These are phyloP conservation scores for Heliosperma pusillum DNA, from an alignment of 148 eudicot species.

Conservation along the genomic window DNA sequence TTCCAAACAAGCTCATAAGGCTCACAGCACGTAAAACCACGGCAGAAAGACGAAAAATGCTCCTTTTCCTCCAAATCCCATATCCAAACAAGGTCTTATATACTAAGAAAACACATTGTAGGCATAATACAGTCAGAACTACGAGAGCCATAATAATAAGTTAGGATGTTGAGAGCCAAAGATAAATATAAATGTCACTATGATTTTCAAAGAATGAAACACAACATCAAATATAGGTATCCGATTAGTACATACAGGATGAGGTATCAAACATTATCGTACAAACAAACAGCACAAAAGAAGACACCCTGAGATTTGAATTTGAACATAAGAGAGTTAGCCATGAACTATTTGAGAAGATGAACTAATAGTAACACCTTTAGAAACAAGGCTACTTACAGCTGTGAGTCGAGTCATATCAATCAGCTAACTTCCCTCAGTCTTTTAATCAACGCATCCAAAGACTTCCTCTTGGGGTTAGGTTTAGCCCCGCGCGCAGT, in stretches of 20 bases:
- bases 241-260: conserved; percentile 41
- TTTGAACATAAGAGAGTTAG: conserved; percentile 28
- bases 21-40: neutral
- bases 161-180: neutral
- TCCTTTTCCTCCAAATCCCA: too few species aligned
- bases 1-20: too few species aligned
- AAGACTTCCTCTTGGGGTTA: conserved; percentile 86
- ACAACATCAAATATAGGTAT: conserved; percentile 32
- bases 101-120: neutral
- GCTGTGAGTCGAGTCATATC: conserved; percentile 16
- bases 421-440: conserved; percentile 86
- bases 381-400: conserved; percentile 38
- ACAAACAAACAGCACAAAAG: conserved; percentile 25
- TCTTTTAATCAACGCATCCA: conserved; percentile 79
- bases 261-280: conserved; percentile 29
- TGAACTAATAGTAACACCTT: conserved; percentile 31
- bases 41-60: neutral
- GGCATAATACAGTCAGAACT: too few species aligned
- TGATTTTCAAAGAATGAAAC: conserved; percentile 31
- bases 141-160: neutral
- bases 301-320: conserved; percentile 1
- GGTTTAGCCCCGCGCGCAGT: conserved; percentile 70
- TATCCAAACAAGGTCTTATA: too few species aligned
- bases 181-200: conserved; percentile 18
- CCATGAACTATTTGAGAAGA: conserved; percentile 25